Conservation (phyloP, 768 basidiomycete species). For the Fistulinella prunicolor region DNA sequence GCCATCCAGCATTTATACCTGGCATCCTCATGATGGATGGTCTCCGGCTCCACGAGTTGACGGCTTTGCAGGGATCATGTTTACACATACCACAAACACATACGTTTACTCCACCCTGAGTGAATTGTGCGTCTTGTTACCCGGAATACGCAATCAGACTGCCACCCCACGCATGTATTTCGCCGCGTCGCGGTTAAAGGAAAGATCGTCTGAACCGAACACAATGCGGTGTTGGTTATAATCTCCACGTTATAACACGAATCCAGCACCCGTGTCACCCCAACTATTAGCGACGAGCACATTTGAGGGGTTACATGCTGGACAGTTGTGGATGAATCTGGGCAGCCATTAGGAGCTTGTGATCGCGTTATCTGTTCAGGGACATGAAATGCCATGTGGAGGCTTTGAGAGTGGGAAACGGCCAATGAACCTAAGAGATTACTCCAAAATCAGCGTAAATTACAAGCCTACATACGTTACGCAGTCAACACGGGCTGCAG, state of each 20-base stretch:
- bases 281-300: too few species aligned
- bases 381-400: not conserved
- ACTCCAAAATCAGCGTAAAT: not conserved
- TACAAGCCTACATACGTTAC: not conserved
- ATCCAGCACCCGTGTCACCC: not conserved
- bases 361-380: not conserved
- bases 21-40: not conserved
- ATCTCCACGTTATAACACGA: constrained; percentile 1
- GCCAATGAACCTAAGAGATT: not conserved
- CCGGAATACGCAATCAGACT: not conserved
- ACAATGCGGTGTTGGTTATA: not conserved
- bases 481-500: not conserved
- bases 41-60: not conserved
- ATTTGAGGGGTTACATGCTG: too few species aligned
- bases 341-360: not conserved
- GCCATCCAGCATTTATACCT: constrained; percentile 16
- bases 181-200: not conserved
- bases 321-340: not conserved
- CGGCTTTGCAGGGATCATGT: not conserved
- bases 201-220: constrained; percentile 3
- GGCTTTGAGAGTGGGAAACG: not conserved
- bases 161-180: not conserved
- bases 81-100: not conserved
- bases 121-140: constrained; percentile 1
- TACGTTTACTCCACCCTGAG: not conserved